Evolutionary conservation across 2,329 filamentous ascomycete species (phyloP).

Genomic region (Pestalotiopsis sp.): DNA sequence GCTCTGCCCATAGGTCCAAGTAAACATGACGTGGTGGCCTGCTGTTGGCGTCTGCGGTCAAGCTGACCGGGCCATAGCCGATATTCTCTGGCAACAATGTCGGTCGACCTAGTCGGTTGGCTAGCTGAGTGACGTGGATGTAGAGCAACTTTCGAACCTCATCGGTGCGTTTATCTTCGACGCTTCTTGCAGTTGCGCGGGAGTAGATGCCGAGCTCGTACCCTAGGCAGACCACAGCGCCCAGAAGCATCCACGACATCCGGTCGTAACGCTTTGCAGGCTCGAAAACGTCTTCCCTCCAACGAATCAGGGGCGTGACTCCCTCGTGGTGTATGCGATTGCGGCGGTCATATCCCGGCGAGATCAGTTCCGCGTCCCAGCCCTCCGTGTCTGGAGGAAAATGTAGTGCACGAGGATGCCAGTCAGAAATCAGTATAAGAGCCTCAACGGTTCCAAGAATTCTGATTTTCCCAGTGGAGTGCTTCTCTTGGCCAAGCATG

Average conservation of each 20-base stretch:
- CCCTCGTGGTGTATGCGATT: not conserved
- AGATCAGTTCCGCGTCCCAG: not conserved
- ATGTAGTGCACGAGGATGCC: not conserved
- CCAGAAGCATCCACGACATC: not conserved
- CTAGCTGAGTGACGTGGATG: not conserved
- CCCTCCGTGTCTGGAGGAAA: not conserved
- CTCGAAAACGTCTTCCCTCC: not conserved
- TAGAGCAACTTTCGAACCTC: not conserved
- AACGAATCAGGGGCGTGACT: not conserved
- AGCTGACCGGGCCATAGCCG: not conserved
- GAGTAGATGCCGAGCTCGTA: not conserved
- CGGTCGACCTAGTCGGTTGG: not conserved
- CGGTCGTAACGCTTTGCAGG: not conserved
- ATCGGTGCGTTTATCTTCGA: not conserved
- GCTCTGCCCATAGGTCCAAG: not conserved
- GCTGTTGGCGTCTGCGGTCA: not conserved
- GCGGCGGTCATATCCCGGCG: not conserved
- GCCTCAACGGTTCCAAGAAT: not conserved
- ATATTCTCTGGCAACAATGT: not conserved
- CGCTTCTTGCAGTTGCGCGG: not conserved
- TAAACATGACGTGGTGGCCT: not conserved
- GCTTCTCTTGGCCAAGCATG: not conserved
- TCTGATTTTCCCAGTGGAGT: not conserved
- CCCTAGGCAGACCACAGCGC: not conserved
- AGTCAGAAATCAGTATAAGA: not conserved